Percentiles rank a stretch among this genome's conserved stretches.
These are phyloP conservation scores for Serendipita sp. DNA, from an alignment of 768 basidiomycete genomes.

Conservation along the genomic window DNA sequence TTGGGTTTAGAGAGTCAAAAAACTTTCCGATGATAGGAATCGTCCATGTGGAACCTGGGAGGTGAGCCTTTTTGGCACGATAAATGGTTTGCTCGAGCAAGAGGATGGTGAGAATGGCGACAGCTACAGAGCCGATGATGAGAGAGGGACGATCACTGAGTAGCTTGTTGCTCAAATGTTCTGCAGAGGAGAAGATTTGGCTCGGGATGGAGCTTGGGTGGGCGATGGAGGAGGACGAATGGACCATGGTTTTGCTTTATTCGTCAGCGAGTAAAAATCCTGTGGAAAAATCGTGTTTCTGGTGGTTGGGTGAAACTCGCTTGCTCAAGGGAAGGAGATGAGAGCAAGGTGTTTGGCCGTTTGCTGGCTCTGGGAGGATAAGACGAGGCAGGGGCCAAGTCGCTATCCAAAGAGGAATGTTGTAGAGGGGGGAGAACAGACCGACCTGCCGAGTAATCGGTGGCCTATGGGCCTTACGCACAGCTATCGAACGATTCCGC, in stretches of 20 bases:
- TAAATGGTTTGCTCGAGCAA: conserved; percentile 79
- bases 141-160: background rate
- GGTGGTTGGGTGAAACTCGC: no score
- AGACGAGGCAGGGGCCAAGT: no score
- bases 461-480: no score
- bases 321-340: no score
- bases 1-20: conserved; percentile 78
- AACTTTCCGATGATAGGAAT: conserved; percentile 98
- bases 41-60: conserved; percentile 83
- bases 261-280: no score
- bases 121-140: conserved; percentile 21
- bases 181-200: conserved; percentile 2
- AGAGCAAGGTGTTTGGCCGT: no score
- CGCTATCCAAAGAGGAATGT: no score
- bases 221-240: conserved; percentile 3
- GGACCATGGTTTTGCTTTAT: background rate
- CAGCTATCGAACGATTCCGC: no score
- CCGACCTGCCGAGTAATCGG: no score
- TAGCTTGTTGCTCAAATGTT: background rate
- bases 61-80: conserved; percentile 70
- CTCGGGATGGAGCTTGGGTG: background rate
- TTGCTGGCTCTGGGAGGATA: no score
- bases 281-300: no score
- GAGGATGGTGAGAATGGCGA: conserved; percentile 58
- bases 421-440: no score